Evolutionary conservation across 2,329 filamentous ascomycete genomes (phyloP).

Genomic region (Elsinoe perseae): DNA sequence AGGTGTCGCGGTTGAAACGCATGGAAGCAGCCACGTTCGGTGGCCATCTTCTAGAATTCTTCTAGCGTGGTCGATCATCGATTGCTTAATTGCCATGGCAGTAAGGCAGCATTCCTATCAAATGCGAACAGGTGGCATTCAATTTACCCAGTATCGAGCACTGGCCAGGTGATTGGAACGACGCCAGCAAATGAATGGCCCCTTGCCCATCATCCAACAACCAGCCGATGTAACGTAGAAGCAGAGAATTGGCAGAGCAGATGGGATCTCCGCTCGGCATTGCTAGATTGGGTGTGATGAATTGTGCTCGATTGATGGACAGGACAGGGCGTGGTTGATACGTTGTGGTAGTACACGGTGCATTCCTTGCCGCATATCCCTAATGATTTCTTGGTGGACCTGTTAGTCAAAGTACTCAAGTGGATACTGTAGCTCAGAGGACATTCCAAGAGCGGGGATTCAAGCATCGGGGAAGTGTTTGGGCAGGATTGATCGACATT

Average conservation of each 20-base stretch:
- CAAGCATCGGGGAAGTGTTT: constrained; percentile 14
- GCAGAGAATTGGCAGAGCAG: background rate
- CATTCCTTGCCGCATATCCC: background rate
- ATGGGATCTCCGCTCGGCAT: constrained; percentile 5
- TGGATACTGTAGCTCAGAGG: background rate
- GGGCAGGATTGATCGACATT: constrained; percentile 13
- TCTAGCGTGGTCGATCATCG: constrained; percentile 11
- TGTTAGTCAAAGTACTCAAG: background rate
- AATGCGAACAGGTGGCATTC: constrained; percentile 6
- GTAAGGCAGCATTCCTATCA: background rate
- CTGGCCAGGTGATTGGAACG: constrained; percentile 12
- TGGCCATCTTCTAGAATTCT: constrained; percentile 10
- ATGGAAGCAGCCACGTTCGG: background rate
- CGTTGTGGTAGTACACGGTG: background rate
- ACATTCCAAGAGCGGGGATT: constrained; percentile 2
- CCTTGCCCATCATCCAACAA: background rate
- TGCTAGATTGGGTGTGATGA: background rate
- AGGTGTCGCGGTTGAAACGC: background rate
- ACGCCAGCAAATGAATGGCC: background rate
- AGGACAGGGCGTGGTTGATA: background rate
- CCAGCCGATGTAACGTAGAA: constrained; percentile 12
- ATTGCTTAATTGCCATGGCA: constrained; percentile 8
- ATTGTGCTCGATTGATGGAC: background rate
- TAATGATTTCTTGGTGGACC: background rate
- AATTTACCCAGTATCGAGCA: background rate